Evolutionary conservation across 768 basidiomycete genomes (phyloP).

Genomic region (Galerina sulciceps): DNA sequence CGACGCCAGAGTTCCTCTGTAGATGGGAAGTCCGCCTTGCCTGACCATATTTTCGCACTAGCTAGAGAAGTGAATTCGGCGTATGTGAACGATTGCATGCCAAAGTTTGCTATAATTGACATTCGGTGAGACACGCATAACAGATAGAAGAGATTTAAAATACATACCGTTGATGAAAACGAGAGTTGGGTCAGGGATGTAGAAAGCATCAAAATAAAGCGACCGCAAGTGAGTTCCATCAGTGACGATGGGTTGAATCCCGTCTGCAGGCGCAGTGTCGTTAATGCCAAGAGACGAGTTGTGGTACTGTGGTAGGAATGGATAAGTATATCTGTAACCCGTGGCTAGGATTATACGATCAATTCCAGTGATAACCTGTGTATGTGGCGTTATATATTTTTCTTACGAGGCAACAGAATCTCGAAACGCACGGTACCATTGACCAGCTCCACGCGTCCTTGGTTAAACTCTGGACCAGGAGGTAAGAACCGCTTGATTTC

Average conservation of each 20-base stretch:
- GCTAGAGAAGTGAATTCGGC: slow-evolving; percentile 40
- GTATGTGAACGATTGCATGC: slow-evolving; percentile 43
- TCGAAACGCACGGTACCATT: slow-evolving; percentile 38
- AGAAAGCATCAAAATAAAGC: slow-evolving; percentile 43
- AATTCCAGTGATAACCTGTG: slow-evolving; percentile 35
- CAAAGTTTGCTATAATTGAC: slow-evolving; percentile 35
- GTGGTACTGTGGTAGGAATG: slow-evolving; percentile 47
- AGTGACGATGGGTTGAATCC: slow-evolving; percentile 37
- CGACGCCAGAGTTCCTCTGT: slow-evolving; percentile 34
- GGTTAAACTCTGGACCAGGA: slow-evolving; percentile 18
- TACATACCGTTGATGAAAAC: slow-evolving; percentile 39
- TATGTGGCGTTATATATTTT: background rate
- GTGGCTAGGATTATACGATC: slow-evolving; percentile 42
- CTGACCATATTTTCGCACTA: slow-evolving; percentile 40
- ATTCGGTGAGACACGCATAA: too few relatives aligned
- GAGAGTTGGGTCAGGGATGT: slow-evolving; percentile 49
- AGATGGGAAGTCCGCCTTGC: slow-evolving; percentile 37
- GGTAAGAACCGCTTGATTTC: slow-evolving; percentile 43
- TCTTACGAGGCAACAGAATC: background rate
- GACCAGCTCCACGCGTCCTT: slow-evolving; percentile 35
- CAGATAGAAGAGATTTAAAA: background rate
- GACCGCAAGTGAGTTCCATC: slow-evolving; percentile 45
- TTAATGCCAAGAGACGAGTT: slow-evolving; percentile 27
- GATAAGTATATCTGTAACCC: slow-evolving; percentile 49
- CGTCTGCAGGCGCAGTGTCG: slow-evolving; percentile 23